phyloP scores from a whole-genome alignment of 257 asterid species.

The Nicotiana noctiflora region DNA sequence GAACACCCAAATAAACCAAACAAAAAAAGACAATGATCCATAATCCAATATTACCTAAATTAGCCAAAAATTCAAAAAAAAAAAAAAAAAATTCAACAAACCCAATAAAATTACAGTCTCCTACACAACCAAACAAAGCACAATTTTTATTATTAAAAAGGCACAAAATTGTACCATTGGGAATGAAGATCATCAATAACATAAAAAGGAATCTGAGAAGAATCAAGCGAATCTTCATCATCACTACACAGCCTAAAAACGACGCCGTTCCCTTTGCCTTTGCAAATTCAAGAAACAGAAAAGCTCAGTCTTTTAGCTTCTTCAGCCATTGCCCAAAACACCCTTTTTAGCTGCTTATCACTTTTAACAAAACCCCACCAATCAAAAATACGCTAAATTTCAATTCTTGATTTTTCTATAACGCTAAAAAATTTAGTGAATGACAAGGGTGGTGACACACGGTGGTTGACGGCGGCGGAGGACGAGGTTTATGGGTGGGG shows the following conservation, averaged over 20 bases:
- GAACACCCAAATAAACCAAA: neutral
- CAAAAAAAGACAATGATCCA: no score
- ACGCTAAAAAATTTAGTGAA: neutral
- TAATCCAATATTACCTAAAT: no score
- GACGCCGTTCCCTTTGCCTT: neutral
- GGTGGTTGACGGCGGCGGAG: neutral
- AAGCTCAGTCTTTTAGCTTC: slow-evolving; percentile 2
- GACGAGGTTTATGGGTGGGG: neutral
- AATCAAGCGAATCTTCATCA: slow-evolving; percentile 1
- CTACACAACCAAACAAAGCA: neutral
- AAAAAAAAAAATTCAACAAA: neutral
- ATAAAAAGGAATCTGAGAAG: neutral
- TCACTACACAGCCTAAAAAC: neutral
- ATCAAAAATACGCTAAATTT: neutral
- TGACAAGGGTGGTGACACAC: neutral
- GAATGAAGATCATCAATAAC: neutral
- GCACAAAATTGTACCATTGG: neutral
- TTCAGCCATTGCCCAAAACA: neutral
- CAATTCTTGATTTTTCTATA: neutral
- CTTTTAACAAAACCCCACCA: neutral
- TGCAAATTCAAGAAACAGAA: neutral
- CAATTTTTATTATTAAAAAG: neutral
- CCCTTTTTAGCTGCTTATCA: neutral
- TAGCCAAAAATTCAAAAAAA: neutral
- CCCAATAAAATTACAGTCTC: neutral